Conservation (phyloP, 2,329 filamentous ascomycete species). For the Phaeosphaeriaceae sp. region DNA sequence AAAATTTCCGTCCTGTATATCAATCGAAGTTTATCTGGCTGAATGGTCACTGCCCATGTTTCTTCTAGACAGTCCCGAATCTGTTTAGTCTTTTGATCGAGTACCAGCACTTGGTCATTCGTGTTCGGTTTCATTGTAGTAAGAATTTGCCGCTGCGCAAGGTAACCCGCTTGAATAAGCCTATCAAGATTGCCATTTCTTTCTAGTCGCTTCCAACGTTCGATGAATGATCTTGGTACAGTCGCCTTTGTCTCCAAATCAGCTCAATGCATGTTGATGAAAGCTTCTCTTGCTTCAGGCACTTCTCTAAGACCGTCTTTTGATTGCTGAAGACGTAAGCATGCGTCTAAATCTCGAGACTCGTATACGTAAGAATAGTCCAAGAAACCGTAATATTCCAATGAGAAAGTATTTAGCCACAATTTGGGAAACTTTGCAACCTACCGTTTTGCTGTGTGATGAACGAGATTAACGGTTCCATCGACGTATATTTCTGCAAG, state of each 20-base stretch:
- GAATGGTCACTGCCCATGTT: neutral
- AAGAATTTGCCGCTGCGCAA: constrained; percentile 4
- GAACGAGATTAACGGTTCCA: constrained; percentile 48
- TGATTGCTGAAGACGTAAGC: neutral
- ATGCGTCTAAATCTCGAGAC: constrained; percentile 7
- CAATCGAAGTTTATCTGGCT: neutral
- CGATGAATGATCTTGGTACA: constrained; percentile 1
- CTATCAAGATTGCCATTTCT: constrained; percentile 5
- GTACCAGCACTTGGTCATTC: neutral
- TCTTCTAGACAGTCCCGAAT: neutral
- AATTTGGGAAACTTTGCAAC: constrained; percentile 2
- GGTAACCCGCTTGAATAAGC: constrained; percentile 2
- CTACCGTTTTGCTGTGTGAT: constrained; percentile 40
- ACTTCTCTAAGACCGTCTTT: neutral
- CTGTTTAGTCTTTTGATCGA: neutral
- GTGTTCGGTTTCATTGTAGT: neutral
- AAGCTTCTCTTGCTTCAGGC: constrained; percentile 2
- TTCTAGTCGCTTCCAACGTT: constrained; percentile 3
- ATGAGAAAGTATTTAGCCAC: neutral
- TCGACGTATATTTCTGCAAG: constrained; percentile 44
- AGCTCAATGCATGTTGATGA: constrained; percentile 7
- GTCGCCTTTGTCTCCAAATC: neutral
- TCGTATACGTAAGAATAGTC: constrained; percentile 10
- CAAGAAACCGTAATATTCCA: constrained; percentile 7
- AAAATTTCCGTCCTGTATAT: constrained; percentile 7